A percentile compares a stretch with the other conserved stretches of the same genome.
Evolutionary conservation across 1,284 basidiomycete species (phyloP).

Genomic region (Cryptococcus hybrid): DNA sequence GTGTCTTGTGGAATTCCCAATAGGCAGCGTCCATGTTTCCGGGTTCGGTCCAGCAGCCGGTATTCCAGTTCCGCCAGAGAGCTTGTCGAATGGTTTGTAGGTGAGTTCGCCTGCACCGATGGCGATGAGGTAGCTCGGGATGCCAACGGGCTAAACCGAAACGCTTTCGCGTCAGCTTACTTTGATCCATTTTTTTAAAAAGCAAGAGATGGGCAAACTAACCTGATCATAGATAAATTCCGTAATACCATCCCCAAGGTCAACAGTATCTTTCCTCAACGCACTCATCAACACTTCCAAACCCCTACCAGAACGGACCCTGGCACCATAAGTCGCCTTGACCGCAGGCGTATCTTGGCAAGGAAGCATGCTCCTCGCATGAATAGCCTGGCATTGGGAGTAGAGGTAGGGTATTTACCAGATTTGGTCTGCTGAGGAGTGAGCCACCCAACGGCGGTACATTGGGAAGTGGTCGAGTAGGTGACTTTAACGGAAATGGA

Average conservation of each 20-base stretch:
- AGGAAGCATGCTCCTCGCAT: conserved; percentile 75
- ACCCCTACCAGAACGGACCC: conserved; percentile 60
- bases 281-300: conserved; percentile 84
- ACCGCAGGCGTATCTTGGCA: conserved; percentile 60
- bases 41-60: conserved; percentile 87
- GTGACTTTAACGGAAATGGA: conserved; percentile 60
- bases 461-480: conserved; percentile 73
- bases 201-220: not conserved
- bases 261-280: conserved; percentile 67
- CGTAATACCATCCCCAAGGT: conserved; percentile 58
- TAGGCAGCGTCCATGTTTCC: conserved; percentile 73
- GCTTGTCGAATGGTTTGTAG: conserved; percentile 65
- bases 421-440: conserved; percentile 86
- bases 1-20: conserved; percentile 89
- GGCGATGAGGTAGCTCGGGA: conserved; percentile 83
- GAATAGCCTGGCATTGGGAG: conserved; percentile 93
- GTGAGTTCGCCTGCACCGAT: conserved; percentile 79
- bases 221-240: conserved; percentile 59
- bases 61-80: conserved; percentile 67
- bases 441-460: conserved; percentile 92
- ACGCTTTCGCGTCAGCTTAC: not conserved
- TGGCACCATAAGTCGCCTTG: conserved; percentile 67
- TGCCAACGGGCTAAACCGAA: conserved; percentile 67
- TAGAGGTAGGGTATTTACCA: conserved; percentile 82
- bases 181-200: too few relatives aligned